Evolutionary conservation across 2,329 filamentous ascomycete species (phyloP).

Genomic region (Cryphonectria radicalis): DNA sequence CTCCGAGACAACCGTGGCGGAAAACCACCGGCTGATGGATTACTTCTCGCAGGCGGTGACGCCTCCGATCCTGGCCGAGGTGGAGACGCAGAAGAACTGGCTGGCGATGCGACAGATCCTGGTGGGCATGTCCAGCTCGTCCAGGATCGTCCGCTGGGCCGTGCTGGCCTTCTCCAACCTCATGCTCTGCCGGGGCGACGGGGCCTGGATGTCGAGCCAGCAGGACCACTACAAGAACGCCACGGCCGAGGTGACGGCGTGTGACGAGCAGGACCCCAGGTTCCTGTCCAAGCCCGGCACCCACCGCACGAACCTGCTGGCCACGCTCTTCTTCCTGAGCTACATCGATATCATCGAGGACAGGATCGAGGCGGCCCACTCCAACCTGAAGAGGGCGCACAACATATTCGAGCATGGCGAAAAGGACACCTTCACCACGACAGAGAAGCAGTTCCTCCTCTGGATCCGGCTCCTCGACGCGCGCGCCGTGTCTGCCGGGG

Average conservation of each 20-base stretch:
- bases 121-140: slow-evolving; percentile 51
- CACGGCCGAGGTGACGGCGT: slow-evolving; percentile 39
- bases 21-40: slow-evolving; percentile 48
- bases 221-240: slow-evolving; percentile 45
- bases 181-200: slow-evolving; percentile 44
- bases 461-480: slow-evolving; percentile 62
- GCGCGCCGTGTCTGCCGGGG: slow-evolving; percentile 58
- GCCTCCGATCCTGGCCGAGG: slow-evolving; percentile 57
- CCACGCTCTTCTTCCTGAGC: slow-evolving; percentile 57
- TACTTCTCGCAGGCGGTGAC: slow-evolving; percentile 53
- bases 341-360: slow-evolving; percentile 55
- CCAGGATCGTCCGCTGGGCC: slow-evolving; percentile 51
- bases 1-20: slow-evolving; percentile 34
- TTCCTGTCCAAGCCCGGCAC: slow-evolving; percentile 38
- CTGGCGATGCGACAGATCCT: slow-evolving; percentile 52
- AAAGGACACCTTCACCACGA: slow-evolving; percentile 41
- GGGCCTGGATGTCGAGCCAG: slow-evolving; percentile 38
- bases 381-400: slow-evolving; percentile 55
- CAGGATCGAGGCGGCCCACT: slow-evolving; percentile 50
- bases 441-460: slow-evolving; percentile 54
- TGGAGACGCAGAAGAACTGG: slow-evolving; percentile 59
- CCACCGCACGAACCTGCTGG: slow-evolving; percentile 49
- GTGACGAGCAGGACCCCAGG: slow-evolving; percentile 20
- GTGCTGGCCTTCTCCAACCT: slow-evolving; percentile 57
- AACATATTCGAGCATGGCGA: slow-evolving; percentile 49